Conservation (phyloP, 768 basidiomycete species). For the Neoboletus subvelutipes region DNA sequence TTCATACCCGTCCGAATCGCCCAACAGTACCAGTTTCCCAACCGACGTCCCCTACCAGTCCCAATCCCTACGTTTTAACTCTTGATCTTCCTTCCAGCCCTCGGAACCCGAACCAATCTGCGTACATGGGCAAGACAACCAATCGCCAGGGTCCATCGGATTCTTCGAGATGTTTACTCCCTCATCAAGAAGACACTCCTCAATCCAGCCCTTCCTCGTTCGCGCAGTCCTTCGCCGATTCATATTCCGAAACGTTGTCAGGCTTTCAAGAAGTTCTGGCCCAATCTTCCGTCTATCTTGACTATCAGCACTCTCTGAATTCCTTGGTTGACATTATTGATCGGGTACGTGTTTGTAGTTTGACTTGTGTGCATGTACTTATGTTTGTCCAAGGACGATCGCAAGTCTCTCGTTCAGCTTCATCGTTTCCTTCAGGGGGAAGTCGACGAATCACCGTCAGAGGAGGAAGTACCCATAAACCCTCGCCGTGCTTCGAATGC, state of each 20-base stretch:
- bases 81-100: slow-evolving; percentile 21
- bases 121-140: slow-evolving; percentile 47
- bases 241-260: slow-evolving; percentile 15
- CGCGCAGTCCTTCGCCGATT: slow-evolving; percentile 21
- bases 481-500: slow-evolving; percentile 33
- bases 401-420: slow-evolving; percentile 68
- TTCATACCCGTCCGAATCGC: slow-evolving; percentile 58
- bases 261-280: slow-evolving; percentile 23
- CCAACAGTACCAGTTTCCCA: slow-evolving; percentile 32
- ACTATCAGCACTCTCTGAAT: slow-evolving; percentile 78
- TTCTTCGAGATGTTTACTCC: slow-evolving; percentile 53
- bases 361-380: neutral
- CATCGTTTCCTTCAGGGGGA: slow-evolving; percentile 61
- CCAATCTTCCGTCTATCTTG: slow-evolving; percentile 59
- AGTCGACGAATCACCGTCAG: slow-evolving; percentile 20
- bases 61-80: slow-evolving; percentile 21
- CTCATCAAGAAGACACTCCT: slow-evolving; percentile 22
- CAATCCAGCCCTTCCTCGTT: slow-evolving; percentile 22
- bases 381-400: slow-evolving; percentile 58
- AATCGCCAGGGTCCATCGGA: slow-evolving; percentile 63
- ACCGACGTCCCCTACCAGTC: slow-evolving; percentile 18
- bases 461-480: slow-evolving; percentile 15
- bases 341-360: slow-evolving; percentile 49
- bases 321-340: slow-evolving; percentile 82
- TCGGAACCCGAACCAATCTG: slow-evolving; percentile 49